Evolutionary conservation across 1,284 basidiomycete genomes (phyloP).

Genomic region (Fomitopsis palustris): DNA sequence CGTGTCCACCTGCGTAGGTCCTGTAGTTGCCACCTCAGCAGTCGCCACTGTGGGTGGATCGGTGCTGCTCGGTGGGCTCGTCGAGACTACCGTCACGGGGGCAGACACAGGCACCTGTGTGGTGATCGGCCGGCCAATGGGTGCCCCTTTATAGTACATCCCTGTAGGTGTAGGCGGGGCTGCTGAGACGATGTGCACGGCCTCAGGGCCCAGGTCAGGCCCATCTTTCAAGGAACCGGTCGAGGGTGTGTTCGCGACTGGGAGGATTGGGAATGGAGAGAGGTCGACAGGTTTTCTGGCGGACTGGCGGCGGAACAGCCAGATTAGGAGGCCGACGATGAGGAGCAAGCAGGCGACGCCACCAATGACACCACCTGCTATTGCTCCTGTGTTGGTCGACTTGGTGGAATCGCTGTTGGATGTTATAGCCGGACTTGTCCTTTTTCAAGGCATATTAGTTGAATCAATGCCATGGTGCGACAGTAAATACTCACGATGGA

Average conservation of each 20-base stretch:
- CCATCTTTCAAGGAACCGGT: not conserved
- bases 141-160: not conserved
- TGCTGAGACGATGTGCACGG: not conserved
- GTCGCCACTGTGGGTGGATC: not conserved
- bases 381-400: slow-evolving; percentile 6
- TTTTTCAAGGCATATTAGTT: too few species aligned
- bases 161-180: not conserved
- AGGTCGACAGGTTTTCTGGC: not conserved
- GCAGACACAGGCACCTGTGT: not conserved
- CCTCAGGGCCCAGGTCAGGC: not conserved
- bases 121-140: not conserved
- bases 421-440: not conserved
- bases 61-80: not conserved
- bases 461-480: not conserved
- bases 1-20: not conserved
- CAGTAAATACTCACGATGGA: not conserved
- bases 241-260: not conserved
- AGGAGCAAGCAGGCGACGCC: slow-evolving; percentile 6
- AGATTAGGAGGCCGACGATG: slow-evolving; percentile 7
- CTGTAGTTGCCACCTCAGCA: not conserved
- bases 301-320: slow-evolving; percentile 6
- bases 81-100: not conserved
- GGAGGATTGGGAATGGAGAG: slow-evolving; percentile 1
- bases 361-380: slow-evolving; percentile 10
- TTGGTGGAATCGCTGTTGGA: not conserved